Conservation (phyloP, 768 basidiomycete species). For the Boletus reticuloceps region DNA sequence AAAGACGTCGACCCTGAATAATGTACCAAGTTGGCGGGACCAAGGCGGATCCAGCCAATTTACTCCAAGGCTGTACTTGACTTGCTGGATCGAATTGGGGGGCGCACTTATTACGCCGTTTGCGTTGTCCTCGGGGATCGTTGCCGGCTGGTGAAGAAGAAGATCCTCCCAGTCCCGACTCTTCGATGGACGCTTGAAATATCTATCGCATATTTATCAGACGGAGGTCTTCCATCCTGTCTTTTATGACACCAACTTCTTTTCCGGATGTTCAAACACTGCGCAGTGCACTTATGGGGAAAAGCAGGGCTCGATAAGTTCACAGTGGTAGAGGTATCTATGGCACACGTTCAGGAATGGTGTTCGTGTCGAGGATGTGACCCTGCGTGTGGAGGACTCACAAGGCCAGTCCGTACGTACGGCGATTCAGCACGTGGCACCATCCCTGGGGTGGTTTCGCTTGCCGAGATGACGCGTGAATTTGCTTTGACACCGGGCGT, state of each 20-base stretch:
- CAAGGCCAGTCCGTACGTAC: no score
- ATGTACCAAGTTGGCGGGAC: background rate
- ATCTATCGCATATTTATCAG: conserved; percentile 18
- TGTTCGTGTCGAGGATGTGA: background rate
- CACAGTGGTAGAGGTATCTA: no score
- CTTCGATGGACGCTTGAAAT: conserved; percentile 20
- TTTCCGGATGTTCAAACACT: background rate
- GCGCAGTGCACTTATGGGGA: background rate
- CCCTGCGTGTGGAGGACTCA: conserved; percentile 7
- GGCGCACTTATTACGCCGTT: background rate
- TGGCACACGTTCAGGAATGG: no score
- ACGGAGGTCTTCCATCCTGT: conserved; percentile 13
- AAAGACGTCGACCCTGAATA: conserved; percentile 13
- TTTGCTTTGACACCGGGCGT: conserved; percentile 18
- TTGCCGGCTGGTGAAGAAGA: conserved; percentile 4
- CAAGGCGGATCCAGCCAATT: conserved; percentile 10
- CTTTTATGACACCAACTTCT: conserved; percentile 10
- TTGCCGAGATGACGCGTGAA: conserved; percentile 25
- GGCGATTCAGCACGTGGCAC: conserved; percentile 24
- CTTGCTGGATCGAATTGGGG: background rate
- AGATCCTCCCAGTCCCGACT: conserved; percentile 15
- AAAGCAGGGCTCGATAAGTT: background rate
- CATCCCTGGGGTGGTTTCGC: conserved; percentile 2
- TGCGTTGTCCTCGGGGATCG: conserved; percentile 21
- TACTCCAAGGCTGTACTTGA: conserved; percentile 2